Evolutionary conservation across 257 asterid genomes (phyloP).

Genomic region (Echium plantagineum): DNA sequence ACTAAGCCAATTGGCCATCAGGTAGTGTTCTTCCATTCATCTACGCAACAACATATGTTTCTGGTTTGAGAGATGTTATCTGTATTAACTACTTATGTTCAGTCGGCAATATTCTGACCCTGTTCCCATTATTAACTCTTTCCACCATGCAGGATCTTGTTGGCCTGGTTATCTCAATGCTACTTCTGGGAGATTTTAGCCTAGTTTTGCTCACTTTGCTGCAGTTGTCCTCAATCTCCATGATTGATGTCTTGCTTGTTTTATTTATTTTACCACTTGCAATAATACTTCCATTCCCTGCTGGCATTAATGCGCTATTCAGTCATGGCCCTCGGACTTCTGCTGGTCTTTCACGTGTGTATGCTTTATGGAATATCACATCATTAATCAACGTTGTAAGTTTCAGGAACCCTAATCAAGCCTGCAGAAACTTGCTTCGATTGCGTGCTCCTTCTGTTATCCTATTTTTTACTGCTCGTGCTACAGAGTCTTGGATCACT

Average conservation of each 20-base stretch:
- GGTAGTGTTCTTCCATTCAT: slow-evolving; percentile 27
- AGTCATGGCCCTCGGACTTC: slow-evolving; percentile 95
- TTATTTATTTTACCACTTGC: slow-evolving; percentile 83
- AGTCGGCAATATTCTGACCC: not conserved
- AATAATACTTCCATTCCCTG: slow-evolving; percentile 87
- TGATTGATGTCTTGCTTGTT: slow-evolving; percentile 74
- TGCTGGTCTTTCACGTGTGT: slow-evolving; percentile 92
- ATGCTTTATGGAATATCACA: slow-evolving; percentile 89
- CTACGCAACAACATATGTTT: not conserved
- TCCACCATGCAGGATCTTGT: slow-evolving; percentile 77
- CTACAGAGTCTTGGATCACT: not conserved
- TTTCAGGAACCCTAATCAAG: not conserved
- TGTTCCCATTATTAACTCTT: slow-evolving; percentile 7
- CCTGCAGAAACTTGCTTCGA: not conserved
- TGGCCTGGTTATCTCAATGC: slow-evolving; percentile 84
- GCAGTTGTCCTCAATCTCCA: slow-evolving; percentile 87
- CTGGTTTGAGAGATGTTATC: not conserved
- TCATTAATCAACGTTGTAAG: slow-evolving; percentile 87
- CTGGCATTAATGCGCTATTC: slow-evolving; percentile 95
- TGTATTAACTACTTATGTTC: not conserved
- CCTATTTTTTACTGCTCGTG: not conserved
- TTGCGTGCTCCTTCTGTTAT: not conserved
- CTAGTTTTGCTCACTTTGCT: slow-evolving; percentile 90
- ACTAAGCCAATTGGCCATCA: slow-evolving; percentile 96
- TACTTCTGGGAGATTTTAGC: slow-evolving; percentile 97